Percentiles rank a stretch among this genome's conserved stretches.
phyloP scores from a whole-genome alignment of 352 stramenopile species.

The Phytopythium sindhum region DNA sequence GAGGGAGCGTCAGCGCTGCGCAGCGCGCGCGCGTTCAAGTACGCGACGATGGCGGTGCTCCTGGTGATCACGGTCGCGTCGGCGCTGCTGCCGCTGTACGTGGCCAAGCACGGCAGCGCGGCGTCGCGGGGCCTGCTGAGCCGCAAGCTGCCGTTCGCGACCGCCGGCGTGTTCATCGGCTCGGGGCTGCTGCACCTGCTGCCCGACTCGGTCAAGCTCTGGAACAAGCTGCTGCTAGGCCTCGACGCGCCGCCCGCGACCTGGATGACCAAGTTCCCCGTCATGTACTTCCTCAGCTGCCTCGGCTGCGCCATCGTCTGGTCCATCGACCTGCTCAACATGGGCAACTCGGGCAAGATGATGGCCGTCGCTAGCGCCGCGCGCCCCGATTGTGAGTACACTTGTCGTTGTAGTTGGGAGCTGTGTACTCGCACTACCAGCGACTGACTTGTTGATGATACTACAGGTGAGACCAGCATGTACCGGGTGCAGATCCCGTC shows the following conservation, averaged over 20 bases:
- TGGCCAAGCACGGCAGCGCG: conserved; percentile 41
- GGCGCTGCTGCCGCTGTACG: conserved; percentile 49
- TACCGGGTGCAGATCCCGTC: conserved; percentile 54
- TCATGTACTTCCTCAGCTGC: conserved; percentile 51
- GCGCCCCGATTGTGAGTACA: conserved; percentile 47
- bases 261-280: conserved; percentile 48
- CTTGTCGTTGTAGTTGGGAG: too few relatives aligned
- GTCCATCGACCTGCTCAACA: conserved; percentile 56
- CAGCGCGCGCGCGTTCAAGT: conserved; percentile 46
- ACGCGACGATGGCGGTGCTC: conserved; percentile 38
- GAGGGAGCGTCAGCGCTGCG: conserved; percentile 1
- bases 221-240: conserved; percentile 35
- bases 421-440: too few relatives aligned
- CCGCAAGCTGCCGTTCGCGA: conserved; percentile 61
- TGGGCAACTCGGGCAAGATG: conserved; percentile 63
- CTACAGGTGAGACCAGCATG: conserved; percentile 63
- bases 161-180: conserved; percentile 58
- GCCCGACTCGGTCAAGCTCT: conserved; percentile 52
- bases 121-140: conserved; percentile 34
- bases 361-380: conserved; percentile 61
- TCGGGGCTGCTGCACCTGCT: conserved; percentile 60
- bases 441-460: neutral
- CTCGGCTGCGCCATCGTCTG: conserved; percentile 58
- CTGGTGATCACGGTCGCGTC: conserved; percentile 56
- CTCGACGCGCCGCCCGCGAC: conserved; percentile 18